Base-by-base conservation (phyloP, 2,329 filamentous ascomycete species). In the Harringtonia lauricola region DNA sequence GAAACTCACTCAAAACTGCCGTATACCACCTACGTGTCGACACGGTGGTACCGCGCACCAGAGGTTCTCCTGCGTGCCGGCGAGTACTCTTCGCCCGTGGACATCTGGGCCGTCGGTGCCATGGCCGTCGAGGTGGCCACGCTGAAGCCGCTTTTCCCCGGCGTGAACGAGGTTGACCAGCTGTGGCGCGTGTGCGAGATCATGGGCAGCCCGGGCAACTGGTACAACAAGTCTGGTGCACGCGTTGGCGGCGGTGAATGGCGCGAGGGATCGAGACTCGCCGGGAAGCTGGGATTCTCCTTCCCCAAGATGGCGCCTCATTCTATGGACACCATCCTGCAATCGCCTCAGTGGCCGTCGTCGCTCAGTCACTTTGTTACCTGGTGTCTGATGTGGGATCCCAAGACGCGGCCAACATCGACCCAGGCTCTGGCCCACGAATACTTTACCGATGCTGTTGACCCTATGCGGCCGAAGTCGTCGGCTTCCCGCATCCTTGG, bases 261-360 rank as follows among this genome's bases (percentile, higher is more conserved):
- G 92, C 87, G 88, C 56, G 92, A 98, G 46, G 92, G 92, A 45
- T 88, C 88, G 37, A 78, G 87, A 49, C 71, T 98, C 47, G 92
- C 92, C 45, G 87, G 92, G 54, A 96, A 96, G 71, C 76, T 98
- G 50, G 92, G 92, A 44, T 98, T 98, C 63, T 95, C 92, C 0
- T 98, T 98, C 66, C 92, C 92, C 47, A 96, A 92, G 79, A 96
- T 98, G 92, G 90, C 92, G 19, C 92, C 92, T 41, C 92, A 96
- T 62, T 79, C 90, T 17, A 87, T 98, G 77, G 90, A 96, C 54
- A 94, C 87, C 6, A 92, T 96, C 52, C 72, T 98, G 8, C 87
- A 87, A 58, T 62, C 84, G 22, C 88, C 92, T 15, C 86, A 95
- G 57, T 98, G 92, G 92, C 92, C 92, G 7, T 67, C 82, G 2